These are phyloP conservation scores for Alisma plantagoaquatica DNA, from an alignment of 106 monocot genomes.

Conservation along the genomic window DNA sequence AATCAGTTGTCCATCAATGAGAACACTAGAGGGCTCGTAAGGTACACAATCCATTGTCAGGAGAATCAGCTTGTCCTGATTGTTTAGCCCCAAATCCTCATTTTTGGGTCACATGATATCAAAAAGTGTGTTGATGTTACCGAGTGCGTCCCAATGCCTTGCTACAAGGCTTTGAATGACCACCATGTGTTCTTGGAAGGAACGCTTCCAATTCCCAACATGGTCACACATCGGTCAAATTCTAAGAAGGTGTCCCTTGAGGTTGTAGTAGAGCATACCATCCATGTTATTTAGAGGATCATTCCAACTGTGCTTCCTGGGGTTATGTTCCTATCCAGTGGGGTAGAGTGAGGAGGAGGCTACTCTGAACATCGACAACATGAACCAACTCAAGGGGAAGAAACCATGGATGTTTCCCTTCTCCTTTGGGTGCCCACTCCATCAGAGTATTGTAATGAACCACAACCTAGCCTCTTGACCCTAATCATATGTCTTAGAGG, in stretches of 20 bases:
- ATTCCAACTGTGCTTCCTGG: constrained; percentile 2
- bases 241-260: constrained; percentile 2
- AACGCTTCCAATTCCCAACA: constrained; percentile 30
- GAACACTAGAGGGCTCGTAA: constrained; percentile 36
- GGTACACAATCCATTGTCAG: constrained; percentile 23
- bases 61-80: constrained; percentile 47
- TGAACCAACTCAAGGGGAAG: constrained; percentile 27
- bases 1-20: constrained; percentile 31
- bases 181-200: constrained; percentile 32
- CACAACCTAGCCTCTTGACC: no score
- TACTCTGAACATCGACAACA: constrained; percentile 39
- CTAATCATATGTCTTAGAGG: no score
- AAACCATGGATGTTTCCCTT: constrained; percentile 54
- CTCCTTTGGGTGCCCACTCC: constrained; percentile 53
- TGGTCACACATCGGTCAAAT: constrained; percentile 6
- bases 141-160: constrained; percentile 35
- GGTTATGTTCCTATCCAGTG: constrained; percentile 47
- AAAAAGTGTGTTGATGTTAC: constrained; percentile 36
- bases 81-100: constrained; percentile 56
- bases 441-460: constrained; percentile 52
- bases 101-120: constrained; percentile 46
- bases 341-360: constrained; percentile 58
- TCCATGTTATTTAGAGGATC: not conserved
- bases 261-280: constrained; percentile 6
- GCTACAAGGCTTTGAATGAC: constrained; percentile 47